Conservation (phyloP, 228 moss, liverwort and hornwort genomes). For the Sphagnum magellanicum region DNA sequence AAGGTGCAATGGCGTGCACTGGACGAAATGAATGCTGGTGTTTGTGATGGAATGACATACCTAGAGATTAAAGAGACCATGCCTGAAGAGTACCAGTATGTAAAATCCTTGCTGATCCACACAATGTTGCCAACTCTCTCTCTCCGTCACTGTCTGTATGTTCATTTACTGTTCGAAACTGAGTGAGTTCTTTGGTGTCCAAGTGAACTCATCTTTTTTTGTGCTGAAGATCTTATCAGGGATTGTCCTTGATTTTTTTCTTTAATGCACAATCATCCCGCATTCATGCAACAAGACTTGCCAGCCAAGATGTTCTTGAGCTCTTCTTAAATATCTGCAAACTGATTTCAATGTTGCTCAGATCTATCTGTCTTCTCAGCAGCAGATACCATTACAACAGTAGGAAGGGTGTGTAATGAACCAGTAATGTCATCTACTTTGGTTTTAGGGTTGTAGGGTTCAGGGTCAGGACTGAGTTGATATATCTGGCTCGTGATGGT, state of each 20-base stretch:
- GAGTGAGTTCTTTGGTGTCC: neutral
- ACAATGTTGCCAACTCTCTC: neutral
- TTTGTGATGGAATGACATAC: slow-evolving; percentile 98
- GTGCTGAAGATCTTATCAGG: neutral
- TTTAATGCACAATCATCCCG: too few relatives aligned
- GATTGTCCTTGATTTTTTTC: neutral
- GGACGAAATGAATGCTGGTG: slow-evolving; percentile 96
- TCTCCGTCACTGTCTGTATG: neutral
- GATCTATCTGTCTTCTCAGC: neutral
- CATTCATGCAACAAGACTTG: too few relatives aligned
- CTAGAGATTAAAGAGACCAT: slow-evolving; percentile 82
- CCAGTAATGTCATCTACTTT: neutral
- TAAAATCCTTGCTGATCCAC: neutral
- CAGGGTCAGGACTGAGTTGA: neutral
- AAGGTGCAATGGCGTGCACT: slow-evolving; percentile 99
- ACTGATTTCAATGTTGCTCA: neutral
- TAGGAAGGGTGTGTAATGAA: neutral
- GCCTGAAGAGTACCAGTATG: slow-evolving; percentile 92
- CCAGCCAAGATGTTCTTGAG: too few relatives aligned
- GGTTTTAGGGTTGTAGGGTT: neutral
- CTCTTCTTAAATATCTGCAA: too few relatives aligned
- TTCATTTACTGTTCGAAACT: neutral
- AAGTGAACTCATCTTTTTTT: neutral
- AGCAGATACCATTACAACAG: neutral
- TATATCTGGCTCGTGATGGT: neutral